Evolutionary conservation across 257 asterid species (phyloP), one percentile per base, ranked within the genome.

Genomic region (Penstemon barbatus): DNA sequence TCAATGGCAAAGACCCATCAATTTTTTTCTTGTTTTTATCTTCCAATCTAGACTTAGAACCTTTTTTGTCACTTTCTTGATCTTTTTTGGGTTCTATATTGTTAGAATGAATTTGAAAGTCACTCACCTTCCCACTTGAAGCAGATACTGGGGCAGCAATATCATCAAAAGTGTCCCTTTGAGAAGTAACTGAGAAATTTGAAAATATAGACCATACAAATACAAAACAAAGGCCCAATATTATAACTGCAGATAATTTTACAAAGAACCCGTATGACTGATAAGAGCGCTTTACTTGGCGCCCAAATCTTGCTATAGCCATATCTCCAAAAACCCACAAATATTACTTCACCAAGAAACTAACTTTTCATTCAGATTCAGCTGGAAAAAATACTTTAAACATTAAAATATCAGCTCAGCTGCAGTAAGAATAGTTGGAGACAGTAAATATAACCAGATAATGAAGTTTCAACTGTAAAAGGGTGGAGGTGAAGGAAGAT

Each of bases 141-240:
- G 81, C 81, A 63, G 94, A 82, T 3, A 81, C 72, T 5, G 97
- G 96, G 77, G 80, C 92, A 48, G 89, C 81, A 73, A 92, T 78
- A 68, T 86, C 95, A 77, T 92, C 98, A 65, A 93, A 93, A 60
- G 88, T 90, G 48, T 88, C 87, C 74, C 99, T 84, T 65, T 83
- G 95, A 62, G 85, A 87, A 42, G 85, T 76, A 6, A 93, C 96
- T 0, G 97, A 89, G 73, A 77, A 87, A 67, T 81, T 82, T 6
- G 97, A 93, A 80, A 88, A 85, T 3, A 79, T 44, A 78, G 94
- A 90, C 97, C 96, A 93, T 51, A 87, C 87, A 51, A 87, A 69
- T 4, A 93, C 82, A 81, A 93, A 93, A 72, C 97, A 93, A 57
- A 93, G 59, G 67, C 99, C 99, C 75, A 91, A 77, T 55, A 87